Percentiles rank a stretch among this genome's conserved stretches.
These are phyloP conservation scores for Aspergillus quadricinctus DNA, from an alignment of 2,329 filamentous ascomycete genomes.

Conservation along the genomic window DNA sequence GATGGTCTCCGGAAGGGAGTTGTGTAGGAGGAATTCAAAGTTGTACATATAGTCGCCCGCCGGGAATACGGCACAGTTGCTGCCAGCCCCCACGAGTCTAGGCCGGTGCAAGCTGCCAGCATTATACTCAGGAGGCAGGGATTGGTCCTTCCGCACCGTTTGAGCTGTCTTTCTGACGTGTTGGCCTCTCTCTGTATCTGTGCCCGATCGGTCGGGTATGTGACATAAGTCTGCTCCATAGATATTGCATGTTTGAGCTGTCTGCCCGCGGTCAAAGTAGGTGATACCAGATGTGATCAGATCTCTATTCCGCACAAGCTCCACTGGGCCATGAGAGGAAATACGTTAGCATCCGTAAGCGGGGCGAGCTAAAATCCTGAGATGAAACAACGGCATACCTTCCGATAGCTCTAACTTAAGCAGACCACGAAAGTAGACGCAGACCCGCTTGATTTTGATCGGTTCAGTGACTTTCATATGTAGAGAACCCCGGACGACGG, in stretches of 20 bases:
- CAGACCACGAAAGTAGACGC: conserved; percentile 77
- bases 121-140: not conserved
- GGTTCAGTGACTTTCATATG: conserved; percentile 80
- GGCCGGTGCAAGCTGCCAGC: not conserved
- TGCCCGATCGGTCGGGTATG: conserved; percentile 42
- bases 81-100: conserved; percentile 24
- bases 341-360: not conserved
- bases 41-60: conserved; percentile 70
- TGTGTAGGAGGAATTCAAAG: conserved; percentile 79
- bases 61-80: conserved; percentile 62
- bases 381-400: conserved; percentile 42
- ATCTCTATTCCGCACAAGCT: conserved; percentile 65
- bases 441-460: conserved; percentile 87
- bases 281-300: conserved; percentile 81
- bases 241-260: conserved; percentile 49
- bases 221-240: conserved; percentile 62
- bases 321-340: not conserved
- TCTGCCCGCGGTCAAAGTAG: conserved; percentile 71
- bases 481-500: conserved; percentile 81
- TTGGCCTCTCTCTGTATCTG: not conserved
- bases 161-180: not conserved
- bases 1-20: conserved; percentile 74
- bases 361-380: too few species aligned
- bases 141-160: not conserved
- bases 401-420: conserved; percentile 95